phyloP scores from a whole-genome alignment of 441 rosid species.

The Monsonia emarginata region DNA sequence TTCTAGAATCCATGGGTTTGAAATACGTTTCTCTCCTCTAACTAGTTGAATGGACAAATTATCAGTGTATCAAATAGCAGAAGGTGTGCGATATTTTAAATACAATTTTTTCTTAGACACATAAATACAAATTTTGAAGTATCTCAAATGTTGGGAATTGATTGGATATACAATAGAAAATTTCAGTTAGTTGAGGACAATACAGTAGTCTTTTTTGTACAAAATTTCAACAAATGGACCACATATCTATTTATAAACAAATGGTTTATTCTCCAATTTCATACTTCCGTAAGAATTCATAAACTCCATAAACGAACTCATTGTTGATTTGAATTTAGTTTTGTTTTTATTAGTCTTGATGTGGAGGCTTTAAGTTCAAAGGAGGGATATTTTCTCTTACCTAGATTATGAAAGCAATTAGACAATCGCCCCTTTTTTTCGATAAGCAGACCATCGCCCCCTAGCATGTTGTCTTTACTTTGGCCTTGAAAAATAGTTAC shows the following conservation, averaged over 20 bases:
- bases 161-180: neutral
- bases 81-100: neutral
- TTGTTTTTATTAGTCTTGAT: neutral
- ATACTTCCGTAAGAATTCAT: neutral
- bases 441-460: too few relatives aligned
- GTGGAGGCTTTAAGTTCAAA: neutral
- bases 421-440: too few relatives aligned
- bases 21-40: too few relatives aligned
- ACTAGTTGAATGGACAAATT: neutral
- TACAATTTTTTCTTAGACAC: too few relatives aligned
- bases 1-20: too few relatives aligned
- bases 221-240: neutral
- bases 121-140: neutral
- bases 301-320: neutral
- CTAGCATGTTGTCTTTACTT: neutral
- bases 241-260: neutral
- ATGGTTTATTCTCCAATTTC: neutral
- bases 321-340: neutral
- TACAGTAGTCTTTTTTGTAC: neutral
- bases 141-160: neutral
- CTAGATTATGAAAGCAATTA: neutral
- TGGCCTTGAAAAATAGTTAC: neutral
- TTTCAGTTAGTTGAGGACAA: neutral
- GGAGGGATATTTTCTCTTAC: neutral
- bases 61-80: neutral